phyloP scores from a whole-genome alignment of 768 basidiomycete species.

The Russula brevipes region DNA sequence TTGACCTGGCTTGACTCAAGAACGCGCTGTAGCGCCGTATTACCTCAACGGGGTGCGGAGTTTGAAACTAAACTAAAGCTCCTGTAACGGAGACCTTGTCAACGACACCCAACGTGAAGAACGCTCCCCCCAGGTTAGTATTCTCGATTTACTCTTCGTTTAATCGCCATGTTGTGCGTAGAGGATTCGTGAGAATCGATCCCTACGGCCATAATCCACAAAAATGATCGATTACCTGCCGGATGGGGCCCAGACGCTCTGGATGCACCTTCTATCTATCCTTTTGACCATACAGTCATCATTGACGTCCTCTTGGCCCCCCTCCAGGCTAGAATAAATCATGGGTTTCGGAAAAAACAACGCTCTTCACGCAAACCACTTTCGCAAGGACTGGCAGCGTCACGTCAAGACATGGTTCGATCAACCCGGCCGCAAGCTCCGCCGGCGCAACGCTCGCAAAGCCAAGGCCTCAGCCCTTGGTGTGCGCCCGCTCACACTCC shows the following conservation, averaged over 20 bases:
- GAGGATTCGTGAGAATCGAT: neutral
- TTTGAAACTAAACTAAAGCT: slow-evolving; percentile 20
- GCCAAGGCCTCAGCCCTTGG: slow-evolving; percentile 86
- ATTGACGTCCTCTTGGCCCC: slow-evolving; percentile 24
- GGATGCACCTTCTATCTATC: slow-evolving; percentile 14
- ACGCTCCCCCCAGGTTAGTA: slow-evolving; percentile 35
- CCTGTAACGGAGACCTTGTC: neutral
- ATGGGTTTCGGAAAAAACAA: slow-evolving; percentile 83
- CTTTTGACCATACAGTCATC: slow-evolving; percentile 10
- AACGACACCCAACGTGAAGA: slow-evolving; percentile 30
- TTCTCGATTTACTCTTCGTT: slow-evolving; percentile 20
- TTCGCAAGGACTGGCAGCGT: slow-evolving; percentile 99
- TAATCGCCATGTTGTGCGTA: neutral
- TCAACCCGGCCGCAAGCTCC: slow-evolving; percentile 97
- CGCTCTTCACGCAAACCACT: slow-evolving; percentile 91
- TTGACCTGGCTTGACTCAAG: no score
- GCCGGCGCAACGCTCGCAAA: slow-evolving; percentile 88
- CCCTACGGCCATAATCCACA: neutral
- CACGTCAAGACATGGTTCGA: slow-evolving; percentile 98
- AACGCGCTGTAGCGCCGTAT: neutral
- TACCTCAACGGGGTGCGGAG: slow-evolving; percentile 1
- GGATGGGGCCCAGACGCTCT: slow-evolving; percentile 22
- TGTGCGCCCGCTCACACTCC: slow-evolving; percentile 83
- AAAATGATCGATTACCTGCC: slow-evolving; percentile 5
- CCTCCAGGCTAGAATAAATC: slow-evolving; percentile 38